These are phyloP conservation scores for Picea glauca DNA, from an alignment of 75 land plant species.

Conservation along the genomic window DNA sequence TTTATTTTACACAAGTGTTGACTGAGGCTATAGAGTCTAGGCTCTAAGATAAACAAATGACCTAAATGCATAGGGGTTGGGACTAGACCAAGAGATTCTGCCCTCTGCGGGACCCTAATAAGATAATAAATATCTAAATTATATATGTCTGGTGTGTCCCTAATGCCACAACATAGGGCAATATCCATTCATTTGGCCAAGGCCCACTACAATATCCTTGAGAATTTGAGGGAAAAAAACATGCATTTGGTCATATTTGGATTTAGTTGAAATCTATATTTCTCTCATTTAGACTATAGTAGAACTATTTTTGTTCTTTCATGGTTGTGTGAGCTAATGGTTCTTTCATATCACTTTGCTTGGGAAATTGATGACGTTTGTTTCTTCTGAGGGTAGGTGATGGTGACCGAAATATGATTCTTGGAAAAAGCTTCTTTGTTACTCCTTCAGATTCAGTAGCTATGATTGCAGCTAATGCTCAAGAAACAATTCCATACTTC, in stretches of 20 bases:
- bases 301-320: not conserved
- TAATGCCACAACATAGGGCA: not conserved
- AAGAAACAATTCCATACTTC: slow-evolving; percentile 87
- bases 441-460: slow-evolving; percentile 99
- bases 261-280: not conserved
- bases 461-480: slow-evolving; percentile 98
- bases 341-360: not conserved
- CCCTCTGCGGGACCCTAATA: no score
- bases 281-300: not conserved
- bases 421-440: slow-evolving; percentile 79
- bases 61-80: no score
- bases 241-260: not conserved
- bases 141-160: no score
- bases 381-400: slow-evolving; percentile 48
- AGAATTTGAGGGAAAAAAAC: not conserved
- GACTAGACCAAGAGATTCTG: no score
- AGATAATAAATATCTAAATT: no score
- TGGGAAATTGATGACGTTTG: not conserved
- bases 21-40: no score
- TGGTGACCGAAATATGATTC: slow-evolving; percentile 97
- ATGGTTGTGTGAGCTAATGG: not conserved
- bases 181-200: not conserved
- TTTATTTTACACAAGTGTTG: no score
- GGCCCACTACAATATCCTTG: not conserved
- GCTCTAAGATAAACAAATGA: no score